A percentile compares a stretch with the other conserved stretches of the same genome.
Conservation (phyloP, 495 filamentous ascomycete genomes). For the Margaritispora aquatica region DNA sequence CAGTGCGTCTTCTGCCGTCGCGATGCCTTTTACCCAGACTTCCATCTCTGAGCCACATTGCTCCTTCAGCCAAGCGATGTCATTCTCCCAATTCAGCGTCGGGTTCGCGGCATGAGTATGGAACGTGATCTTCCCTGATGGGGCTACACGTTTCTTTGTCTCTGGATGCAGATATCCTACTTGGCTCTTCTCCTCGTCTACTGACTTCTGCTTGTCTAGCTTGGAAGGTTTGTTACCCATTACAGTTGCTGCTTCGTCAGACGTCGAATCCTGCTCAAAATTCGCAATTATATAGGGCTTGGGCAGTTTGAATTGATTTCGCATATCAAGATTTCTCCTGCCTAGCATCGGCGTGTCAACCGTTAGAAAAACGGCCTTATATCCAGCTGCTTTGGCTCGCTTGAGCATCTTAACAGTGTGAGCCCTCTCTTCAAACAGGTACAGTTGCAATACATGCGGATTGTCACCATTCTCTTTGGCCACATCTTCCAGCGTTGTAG, state of each 20-base stretch:
- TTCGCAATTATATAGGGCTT: not conserved
- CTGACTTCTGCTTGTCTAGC: not conserved
- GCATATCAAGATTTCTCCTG: constrained; percentile 34
- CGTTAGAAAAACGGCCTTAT: constrained; percentile 32
- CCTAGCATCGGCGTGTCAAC: constrained; percentile 27
- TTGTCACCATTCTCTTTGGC: constrained; percentile 31
- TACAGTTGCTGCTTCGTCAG: constrained; percentile 7
- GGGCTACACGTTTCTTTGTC: not conserved
- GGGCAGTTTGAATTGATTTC: constrained; percentile 13
- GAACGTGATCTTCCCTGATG: not conserved
- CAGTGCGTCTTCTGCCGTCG: constrained; percentile 48
- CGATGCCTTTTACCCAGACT: constrained; percentile 52
- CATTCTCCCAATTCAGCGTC: constrained; percentile 8
- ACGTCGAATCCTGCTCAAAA: not conserved
- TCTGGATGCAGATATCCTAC: not conserved
- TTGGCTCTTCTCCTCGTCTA: not conserved
- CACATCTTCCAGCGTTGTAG: constrained; percentile 45
- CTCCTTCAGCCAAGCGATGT: constrained; percentile 41
- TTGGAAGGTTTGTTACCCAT: not conserved
- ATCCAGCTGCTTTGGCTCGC: constrained; percentile 26
- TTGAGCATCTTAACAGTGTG: constrained; percentile 27
- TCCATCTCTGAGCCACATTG: constrained; percentile 34
- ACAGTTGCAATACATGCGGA: constrained; percentile 41
- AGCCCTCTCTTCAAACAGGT: constrained; percentile 34
- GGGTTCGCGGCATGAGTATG: not conserved